Evolutionary conservation across 306 rosid species (phyloP).

Genomic region (Fagus sylvatica): DNA sequence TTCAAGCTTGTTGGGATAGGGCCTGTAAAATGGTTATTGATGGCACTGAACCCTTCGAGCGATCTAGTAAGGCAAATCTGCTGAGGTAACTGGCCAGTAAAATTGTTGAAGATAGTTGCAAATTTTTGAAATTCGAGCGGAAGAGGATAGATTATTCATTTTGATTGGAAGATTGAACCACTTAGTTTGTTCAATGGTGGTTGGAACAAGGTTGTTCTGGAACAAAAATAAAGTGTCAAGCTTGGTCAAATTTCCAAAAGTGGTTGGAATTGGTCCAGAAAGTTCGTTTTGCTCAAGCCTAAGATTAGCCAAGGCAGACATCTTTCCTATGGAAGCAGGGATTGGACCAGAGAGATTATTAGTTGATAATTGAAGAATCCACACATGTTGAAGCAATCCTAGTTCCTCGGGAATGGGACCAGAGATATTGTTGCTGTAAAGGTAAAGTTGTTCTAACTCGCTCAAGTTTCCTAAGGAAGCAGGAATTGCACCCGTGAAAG

Average conservation of each 20-base stretch:
- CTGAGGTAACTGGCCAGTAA: background rate
- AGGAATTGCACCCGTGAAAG: constrained; percentile 1
- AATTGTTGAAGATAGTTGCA: background rate
- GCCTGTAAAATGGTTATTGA: background rate
- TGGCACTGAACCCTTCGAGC: background rate
- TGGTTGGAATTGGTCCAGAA: too few relatives aligned
- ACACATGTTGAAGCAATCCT: background rate
- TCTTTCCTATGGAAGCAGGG: background rate
- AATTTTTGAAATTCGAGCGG: background rate
- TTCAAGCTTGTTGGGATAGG: too few relatives aligned
- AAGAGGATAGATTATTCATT: background rate
- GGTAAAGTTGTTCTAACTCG: background rate
- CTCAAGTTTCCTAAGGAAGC: background rate
- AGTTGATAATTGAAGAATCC: background rate
- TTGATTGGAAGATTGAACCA: constrained; percentile 2
- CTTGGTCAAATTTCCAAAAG: background rate
- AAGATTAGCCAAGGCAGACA: too few relatives aligned
- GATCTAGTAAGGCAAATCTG: background rate
- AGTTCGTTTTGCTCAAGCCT: too few relatives aligned
- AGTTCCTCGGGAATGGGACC: background rate
- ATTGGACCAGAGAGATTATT: constrained; percentile 20
- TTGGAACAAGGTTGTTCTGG: too few relatives aligned
- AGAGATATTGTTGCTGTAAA: background rate
- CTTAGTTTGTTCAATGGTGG: too few relatives aligned
- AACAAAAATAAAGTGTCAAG: background rate